Evolutionary conservation across 2,329 filamentous ascomycete species (phyloP).

Genomic region (Helminthosporium solani): DNA sequence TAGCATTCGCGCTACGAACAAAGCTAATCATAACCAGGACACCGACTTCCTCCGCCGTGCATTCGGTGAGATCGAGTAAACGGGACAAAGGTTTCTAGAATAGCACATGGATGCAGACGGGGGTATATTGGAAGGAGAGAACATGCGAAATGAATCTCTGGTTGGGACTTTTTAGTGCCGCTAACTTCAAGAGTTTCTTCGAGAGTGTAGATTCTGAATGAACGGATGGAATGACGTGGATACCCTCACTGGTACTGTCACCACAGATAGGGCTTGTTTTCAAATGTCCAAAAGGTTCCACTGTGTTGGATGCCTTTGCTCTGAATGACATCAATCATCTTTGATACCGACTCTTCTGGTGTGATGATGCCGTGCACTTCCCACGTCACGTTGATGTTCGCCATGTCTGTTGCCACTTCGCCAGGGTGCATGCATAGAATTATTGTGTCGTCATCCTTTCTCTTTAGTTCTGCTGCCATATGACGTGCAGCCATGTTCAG

Average conservation of each 20-base stretch:
- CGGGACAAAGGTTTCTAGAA: background rate
- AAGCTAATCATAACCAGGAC: constrained; percentile 11
- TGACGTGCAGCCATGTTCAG: constrained; percentile 59
- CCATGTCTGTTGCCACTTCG: constrained; percentile 58
- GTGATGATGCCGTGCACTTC: constrained; percentile 55
- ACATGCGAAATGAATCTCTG: background rate
- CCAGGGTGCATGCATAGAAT: constrained; percentile 60
- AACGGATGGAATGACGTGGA: too few species aligned
- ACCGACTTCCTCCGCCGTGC: constrained; percentile 23
- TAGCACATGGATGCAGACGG: background rate
- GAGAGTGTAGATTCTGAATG: too few species aligned
- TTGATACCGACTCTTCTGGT: constrained; percentile 51
- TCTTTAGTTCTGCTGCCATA: constrained; percentile 57
- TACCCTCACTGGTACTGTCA: constrained; percentile 9
- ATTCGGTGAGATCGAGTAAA: constrained; percentile 20
- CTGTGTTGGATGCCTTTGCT: constrained; percentile 51
- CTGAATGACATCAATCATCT: constrained; percentile 54
- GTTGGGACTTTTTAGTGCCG: too few species aligned
- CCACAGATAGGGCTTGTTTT: constrained; percentile 47
- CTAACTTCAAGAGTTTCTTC: too few species aligned
- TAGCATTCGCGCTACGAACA: background rate
- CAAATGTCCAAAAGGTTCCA: constrained; percentile 59
- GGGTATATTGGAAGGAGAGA: background rate
- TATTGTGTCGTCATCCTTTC: constrained; percentile 51
- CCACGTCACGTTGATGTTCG: constrained; percentile 54